phyloP scores from a whole-genome alignment of 2,329 filamentous ascomycete species.

The Nothopassalora personata region DNA sequence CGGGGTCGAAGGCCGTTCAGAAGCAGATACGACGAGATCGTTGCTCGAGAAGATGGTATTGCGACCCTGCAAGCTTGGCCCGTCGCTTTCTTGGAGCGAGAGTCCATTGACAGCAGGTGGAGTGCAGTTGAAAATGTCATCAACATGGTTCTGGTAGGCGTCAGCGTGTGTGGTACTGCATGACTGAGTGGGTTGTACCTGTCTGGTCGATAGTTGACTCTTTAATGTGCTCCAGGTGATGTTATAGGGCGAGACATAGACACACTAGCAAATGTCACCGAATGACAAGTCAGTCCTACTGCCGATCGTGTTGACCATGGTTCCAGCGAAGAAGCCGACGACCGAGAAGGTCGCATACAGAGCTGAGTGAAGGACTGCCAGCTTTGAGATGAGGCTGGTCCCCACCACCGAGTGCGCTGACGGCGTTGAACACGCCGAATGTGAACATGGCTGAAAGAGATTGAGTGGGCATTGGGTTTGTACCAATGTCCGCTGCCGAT shows the following conservation, averaged over 20 bases:
- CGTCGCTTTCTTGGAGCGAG: no score
- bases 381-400: conserved; percentile 43
- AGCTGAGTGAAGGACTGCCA: conserved; percentile 62
- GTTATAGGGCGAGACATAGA: conserved; percentile 70
- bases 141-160: no score
- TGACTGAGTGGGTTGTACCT: no score
- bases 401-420: conserved; percentile 48
- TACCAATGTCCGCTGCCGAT: neutral
- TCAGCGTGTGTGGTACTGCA: no score
- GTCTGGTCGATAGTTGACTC: no score
- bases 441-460: conserved; percentile 2
- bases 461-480: conserved; percentile 3
- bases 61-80: no score
- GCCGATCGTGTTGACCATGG: conserved; percentile 70
- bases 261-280: conserved; percentile 69
- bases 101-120: no score
- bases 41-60: no score
- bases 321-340: conserved; percentile 61
- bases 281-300: conserved; percentile 63
- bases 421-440: conserved; percentile 47
- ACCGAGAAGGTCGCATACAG: conserved; percentile 68
- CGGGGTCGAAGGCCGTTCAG: no score
- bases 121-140: no score
- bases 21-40: no score
- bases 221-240: no score